Percentiles rank a stretch among this genome's conserved stretches.
phyloP scores from a whole-genome alignment of 108 stramenopile species.

The Nannochloropsis granulata region DNA sequence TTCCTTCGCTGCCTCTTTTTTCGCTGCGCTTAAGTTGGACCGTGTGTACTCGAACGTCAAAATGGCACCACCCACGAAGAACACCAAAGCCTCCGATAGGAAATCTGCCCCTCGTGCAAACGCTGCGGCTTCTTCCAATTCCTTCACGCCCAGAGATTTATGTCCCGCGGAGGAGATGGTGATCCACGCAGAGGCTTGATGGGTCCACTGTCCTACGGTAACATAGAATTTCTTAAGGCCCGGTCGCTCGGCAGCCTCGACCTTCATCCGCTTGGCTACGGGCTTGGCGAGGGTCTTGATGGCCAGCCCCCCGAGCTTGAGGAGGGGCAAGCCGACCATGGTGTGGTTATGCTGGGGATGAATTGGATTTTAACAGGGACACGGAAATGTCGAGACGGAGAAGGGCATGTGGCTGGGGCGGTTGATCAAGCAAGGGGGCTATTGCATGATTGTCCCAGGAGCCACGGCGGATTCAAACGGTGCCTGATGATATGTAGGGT shows the following conservation, averaged over 20 bases:
- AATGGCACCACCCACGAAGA: not conserved
- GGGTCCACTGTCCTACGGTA: not conserved
- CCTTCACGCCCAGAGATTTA: not conserved
- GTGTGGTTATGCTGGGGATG: not conserved
- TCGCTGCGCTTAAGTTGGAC: not conserved
- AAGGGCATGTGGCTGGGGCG: too few species aligned
- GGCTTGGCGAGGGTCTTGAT: not conserved
- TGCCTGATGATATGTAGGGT: too few species aligned
- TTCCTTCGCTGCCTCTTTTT: not conserved
- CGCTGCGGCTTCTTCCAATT: not conserved
- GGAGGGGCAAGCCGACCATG: not conserved
- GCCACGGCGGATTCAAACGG: too few species aligned
- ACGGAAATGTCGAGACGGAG: too few species aligned
- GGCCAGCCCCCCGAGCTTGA: not conserved
- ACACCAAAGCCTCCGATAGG: not conserved
- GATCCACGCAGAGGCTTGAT: not conserved
- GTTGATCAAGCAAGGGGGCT: too few species aligned
- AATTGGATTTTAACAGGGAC: too few species aligned
- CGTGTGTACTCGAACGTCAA: not conserved
- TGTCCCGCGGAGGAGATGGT: not conserved
- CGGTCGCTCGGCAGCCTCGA: not conserved
- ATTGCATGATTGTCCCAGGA: too few species aligned
- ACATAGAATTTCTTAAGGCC: not conserved
- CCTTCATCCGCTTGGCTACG: not conserved
- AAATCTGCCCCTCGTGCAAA: not conserved